phyloP scores from a whole-genome alignment of 2,329 filamentous ascomycete genomes.

The Pestalotiopsis sp. region DNA sequence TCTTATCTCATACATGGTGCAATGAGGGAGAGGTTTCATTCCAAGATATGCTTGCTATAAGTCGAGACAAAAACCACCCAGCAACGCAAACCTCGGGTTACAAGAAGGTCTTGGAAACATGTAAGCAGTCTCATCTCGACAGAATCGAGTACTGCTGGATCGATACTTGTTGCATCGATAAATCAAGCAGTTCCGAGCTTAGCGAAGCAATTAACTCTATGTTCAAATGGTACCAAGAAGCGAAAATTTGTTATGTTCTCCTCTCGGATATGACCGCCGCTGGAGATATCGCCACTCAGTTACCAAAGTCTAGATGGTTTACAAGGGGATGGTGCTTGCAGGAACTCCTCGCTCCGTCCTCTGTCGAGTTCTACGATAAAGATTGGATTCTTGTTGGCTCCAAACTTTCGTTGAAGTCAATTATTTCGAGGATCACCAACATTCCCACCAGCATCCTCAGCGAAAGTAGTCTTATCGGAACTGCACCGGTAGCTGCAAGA shows the following conservation, averaged over 20 bases:
- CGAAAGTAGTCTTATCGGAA: too few species aligned
- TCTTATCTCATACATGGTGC: too few species aligned
- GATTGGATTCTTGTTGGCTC: background rate
- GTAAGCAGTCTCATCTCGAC: too few species aligned
- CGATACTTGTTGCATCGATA: background rate
- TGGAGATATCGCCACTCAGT: background rate
- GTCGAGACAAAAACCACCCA: too few species aligned
- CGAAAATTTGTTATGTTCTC: background rate
- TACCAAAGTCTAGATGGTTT: background rate
- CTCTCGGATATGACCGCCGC: background rate
- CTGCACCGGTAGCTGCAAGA: background rate
- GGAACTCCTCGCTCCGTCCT: slow-evolving; percentile 4
- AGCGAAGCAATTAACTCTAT: background rate
- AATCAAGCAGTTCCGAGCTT: background rate
- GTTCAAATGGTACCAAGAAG: background rate
- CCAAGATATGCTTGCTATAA: too few species aligned
- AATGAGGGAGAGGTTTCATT: too few species aligned
- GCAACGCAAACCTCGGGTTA: too few species aligned
- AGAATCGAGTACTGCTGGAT: background rate
- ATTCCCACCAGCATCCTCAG: background rate
- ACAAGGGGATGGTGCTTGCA: slow-evolving; percentile 11
- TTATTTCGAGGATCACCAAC: background rate
- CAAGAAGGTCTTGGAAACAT: too few species aligned
- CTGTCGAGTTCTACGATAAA: background rate
- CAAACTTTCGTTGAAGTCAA: background rate